Base-by-base conservation (phyloP, 1,139 yeast genomes). In the Geotrichum candidum region DNA sequence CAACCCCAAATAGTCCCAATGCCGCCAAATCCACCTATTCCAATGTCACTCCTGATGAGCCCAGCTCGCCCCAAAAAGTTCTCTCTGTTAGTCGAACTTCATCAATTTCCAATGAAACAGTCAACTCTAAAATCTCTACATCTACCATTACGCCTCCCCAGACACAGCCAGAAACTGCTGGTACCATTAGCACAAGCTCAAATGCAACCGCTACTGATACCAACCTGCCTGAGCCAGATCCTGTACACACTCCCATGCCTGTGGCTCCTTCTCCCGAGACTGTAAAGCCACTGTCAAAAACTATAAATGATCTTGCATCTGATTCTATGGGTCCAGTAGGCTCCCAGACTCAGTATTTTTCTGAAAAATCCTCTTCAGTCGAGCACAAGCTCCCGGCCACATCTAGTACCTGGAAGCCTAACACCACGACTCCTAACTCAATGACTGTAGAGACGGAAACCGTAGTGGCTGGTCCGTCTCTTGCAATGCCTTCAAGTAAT, bases 401-500 rank as follows among this genome's bases (percentile, higher is more conserved):
- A 2, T n/a, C 46, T n/a, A 15, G 46, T 41, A 41, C 13, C 22
- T 41, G 46, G 46, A 41, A 41, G 6, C 46, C 15, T 2, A 41
- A 41, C 18, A 33, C 55, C 41, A 50, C 57, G n/a, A 57, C 57
- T n/a, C 38, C 60, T 4, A 65, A 68, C 41, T 68, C 69, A 56
- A 73, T 75, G 77, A 75, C 77, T 5, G 80, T 77, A 23, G 80
- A 77, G 65, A 77, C 79, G 0, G 80, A 77, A 65, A 77, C 79
- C 0, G 80, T 77, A 10, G 65, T 75, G 1, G 76, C 77, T 1
- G 75, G 74, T 1, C 75, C 77, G 22, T 68, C 74, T 3, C 66
- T 74, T 38, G 72, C 73, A 1, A 74, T 74, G 11, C 66, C 71
- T 2, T 65, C 71, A 3, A 68, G 68, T 7, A 68, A 64, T 9